These are phyloP conservation scores for Sugiyamaella boreocaroliniensis DNA, from an alignment of 805 yeast genomes.

Conservation along the genomic window DNA sequence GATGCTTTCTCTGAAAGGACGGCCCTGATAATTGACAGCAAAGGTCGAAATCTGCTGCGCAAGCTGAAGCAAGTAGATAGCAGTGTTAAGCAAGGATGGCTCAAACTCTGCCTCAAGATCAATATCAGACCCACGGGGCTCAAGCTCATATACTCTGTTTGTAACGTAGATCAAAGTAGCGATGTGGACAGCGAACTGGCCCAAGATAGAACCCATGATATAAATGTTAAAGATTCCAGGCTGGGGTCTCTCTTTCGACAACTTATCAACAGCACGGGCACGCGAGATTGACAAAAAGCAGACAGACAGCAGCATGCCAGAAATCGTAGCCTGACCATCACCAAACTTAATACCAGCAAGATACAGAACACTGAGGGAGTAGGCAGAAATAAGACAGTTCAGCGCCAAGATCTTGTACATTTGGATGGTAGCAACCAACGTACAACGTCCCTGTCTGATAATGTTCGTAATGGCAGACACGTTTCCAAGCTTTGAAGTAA, in stretches of 20 bases:
- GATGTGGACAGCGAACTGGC: constrained; percentile 93
- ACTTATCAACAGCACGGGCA: constrained; percentile 81
- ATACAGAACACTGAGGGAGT: constrained; percentile 86
- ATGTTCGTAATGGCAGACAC: constrained; percentile 90
- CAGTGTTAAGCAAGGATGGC: constrained; percentile 92
- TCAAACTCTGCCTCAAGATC: constrained; percentile 83
- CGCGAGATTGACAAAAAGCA: constrained; percentile 94
- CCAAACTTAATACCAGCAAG: constrained; percentile 98
- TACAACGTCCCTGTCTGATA: constrained; percentile 97
- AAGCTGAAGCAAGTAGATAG: constrained; percentile 87
- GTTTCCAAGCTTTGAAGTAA: constrained; percentile 87
- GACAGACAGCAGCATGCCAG: constrained; percentile 86
- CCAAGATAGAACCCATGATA: constrained; percentile 95
- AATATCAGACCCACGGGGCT: constrained; percentile 86
- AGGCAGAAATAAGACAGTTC: constrained; percentile 94
- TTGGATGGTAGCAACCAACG: constrained; percentile 93
- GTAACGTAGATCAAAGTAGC: constrained; percentile 76
- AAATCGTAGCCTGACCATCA: constrained; percentile 94
- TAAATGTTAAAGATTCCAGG: constrained; percentile 92
- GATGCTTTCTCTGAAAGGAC: constrained; percentile 90
- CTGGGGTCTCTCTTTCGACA: constrained; percentile 93
- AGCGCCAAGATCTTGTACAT: constrained; percentile 97
- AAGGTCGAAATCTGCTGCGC: constrained; percentile 97
- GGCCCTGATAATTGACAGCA: constrained; percentile 96
- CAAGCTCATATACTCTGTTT: constrained; percentile 71